phyloP scores from a whole-genome alignment of 495 filamentous ascomycete species.

The Aspergillus egyptiacus region DNA sequence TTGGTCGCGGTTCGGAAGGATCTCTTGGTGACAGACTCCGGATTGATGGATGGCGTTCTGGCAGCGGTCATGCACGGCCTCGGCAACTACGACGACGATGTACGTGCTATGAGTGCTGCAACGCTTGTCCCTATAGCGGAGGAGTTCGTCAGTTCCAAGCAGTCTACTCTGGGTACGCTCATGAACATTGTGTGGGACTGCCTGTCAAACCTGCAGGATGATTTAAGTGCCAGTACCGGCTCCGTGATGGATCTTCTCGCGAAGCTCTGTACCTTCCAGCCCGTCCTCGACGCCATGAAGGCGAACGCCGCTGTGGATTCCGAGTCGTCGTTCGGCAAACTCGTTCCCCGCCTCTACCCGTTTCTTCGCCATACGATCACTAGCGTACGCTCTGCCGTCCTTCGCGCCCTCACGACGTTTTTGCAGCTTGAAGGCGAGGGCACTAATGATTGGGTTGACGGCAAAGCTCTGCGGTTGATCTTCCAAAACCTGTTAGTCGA shows the following conservation, averaged over 20 bases:
- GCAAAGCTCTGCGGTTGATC: conserved; percentile 77
- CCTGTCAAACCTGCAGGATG: conserved; percentile 88
- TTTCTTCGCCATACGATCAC: conserved; percentile 97
- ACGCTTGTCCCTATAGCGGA: conserved; percentile 92
- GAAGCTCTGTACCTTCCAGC: conserved; percentile 87
- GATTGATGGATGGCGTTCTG: conserved; percentile 89
- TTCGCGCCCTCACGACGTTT: conserved; percentile 90
- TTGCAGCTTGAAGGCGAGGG: conserved; percentile 75
- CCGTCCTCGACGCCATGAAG: conserved; percentile 93
- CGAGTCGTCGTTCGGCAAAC: conserved; percentile 79
- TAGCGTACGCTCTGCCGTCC: conserved; percentile 84
- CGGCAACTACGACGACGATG: conserved; percentile 86
- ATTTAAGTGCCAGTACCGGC: conserved; percentile 93
- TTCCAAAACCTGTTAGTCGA: conserved; percentile 96
- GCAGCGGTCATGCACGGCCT: conserved; percentile 91
- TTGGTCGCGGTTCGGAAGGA: conserved; percentile 92
- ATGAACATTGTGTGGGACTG: conserved; percentile 98
- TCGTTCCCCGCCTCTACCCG: conserved; percentile 91
- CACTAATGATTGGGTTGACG: conserved; percentile 86
- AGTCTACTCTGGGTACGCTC: conserved; percentile 65
- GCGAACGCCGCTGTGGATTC: conserved; percentile 73
- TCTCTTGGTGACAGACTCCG: conserved; percentile 70
- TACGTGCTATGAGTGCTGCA: conserved; percentile 92
- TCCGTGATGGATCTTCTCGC: conserved; percentile 97
- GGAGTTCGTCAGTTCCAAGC: conserved; percentile 82